A percentile compares a stretch with the other conserved stretches of the same genome.
Evolutionary conservation across 805 yeast species (phyloP).

Genomic region (Metschnikowia picachoensis): DNA sequence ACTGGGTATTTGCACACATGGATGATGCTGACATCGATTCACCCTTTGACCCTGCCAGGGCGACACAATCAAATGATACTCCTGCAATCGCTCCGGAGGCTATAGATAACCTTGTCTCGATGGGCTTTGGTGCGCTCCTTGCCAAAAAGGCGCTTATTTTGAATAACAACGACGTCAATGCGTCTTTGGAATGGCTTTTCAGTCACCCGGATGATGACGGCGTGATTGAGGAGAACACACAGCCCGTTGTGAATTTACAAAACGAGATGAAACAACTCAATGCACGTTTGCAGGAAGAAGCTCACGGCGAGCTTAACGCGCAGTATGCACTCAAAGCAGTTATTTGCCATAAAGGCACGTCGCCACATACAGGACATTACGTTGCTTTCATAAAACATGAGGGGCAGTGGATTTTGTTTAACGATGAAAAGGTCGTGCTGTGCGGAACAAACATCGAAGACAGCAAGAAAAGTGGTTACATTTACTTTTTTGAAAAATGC

Average conservation of each 20-base stretch:
- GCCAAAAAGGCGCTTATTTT: constrained; percentile 70
- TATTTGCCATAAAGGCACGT: constrained; percentile 84
- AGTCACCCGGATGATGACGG: constrained; percentile 77
- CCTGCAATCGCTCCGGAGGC: constrained; percentile 31
- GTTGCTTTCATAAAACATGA: constrained; percentile 62
- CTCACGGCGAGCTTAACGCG: constrained; percentile 12
- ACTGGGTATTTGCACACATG: constrained; percentile 86
- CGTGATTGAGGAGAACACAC: constrained; percentile 32
- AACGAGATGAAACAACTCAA: constrained; percentile 18
- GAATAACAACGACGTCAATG: constrained; percentile 59
- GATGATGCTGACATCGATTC: constrained; percentile 78
- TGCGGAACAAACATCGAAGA: constrained; percentile 44
- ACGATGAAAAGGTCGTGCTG: constrained; percentile 82
- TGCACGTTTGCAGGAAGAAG: constrained; percentile 11
- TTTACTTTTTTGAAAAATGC: constrained; percentile 37
- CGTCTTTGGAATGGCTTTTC: constrained; percentile 91
- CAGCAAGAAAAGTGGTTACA: constrained; percentile 44
- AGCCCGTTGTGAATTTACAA: constrained; percentile 27
- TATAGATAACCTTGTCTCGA: constrained; percentile 48
- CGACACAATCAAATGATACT: constrained; percentile 5
- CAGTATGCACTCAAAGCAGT: constrained; percentile 56
- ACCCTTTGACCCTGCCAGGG: constrained; percentile 39
- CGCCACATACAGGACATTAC: constrained; percentile 90
- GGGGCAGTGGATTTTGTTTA: constrained; percentile 71
- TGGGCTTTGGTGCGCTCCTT: constrained; percentile 74